These are phyloP conservation scores for Gynandropsis gynandra DNA, from an alignment of 345 rosid genomes.

Conservation along the genomic window DNA sequence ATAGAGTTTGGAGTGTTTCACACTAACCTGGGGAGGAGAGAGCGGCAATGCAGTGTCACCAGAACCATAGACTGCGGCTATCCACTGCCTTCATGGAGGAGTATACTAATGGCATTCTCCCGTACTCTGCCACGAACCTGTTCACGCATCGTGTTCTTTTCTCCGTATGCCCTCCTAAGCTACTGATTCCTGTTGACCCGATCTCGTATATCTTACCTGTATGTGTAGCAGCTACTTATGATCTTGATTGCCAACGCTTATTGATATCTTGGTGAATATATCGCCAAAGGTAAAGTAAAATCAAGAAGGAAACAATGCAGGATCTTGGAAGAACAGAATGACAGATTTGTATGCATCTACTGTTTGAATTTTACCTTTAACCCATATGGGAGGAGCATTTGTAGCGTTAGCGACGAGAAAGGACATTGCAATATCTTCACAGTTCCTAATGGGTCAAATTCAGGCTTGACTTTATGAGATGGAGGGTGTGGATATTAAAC, in stretches of 20 bases:
- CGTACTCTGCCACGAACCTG: constrained; percentile 65
- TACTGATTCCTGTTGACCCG: constrained; percentile 95
- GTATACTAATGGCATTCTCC: constrained; percentile 73
- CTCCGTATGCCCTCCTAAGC: constrained; percentile 82
- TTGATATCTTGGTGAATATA: too few species aligned
- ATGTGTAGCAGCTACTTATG: too few species aligned
- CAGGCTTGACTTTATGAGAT: constrained; percentile 7
- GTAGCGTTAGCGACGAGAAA: constrained; percentile 91
- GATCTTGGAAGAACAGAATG: too few species aligned
- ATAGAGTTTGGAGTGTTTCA: constrained; percentile 16
- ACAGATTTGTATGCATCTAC: too few species aligned
- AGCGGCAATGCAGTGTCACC: constrained; percentile 44
- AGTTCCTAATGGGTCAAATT: constrained; percentile 51
- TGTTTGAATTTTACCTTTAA: constrained; percentile 52
- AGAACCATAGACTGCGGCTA: constrained; percentile 67
- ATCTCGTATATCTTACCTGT: constrained; percentile 87
- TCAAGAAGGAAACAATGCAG: too few species aligned
- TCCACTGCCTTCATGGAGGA: constrained; percentile 74
- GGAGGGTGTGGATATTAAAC: background rate
- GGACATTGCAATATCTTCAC: constrained; percentile 99
- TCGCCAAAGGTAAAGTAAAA: too few species aligned
- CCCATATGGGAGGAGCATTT: constrained; percentile 88
- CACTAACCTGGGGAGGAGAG: constrained; percentile 19
- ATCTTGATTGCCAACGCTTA: too few species aligned
- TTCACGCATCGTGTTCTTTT: constrained; percentile 69